These are phyloP conservation scores for Catenaria anguillulae DNA, from an alignment of 371 early-diverging fungal species.

Conservation along the genomic window DNA sequence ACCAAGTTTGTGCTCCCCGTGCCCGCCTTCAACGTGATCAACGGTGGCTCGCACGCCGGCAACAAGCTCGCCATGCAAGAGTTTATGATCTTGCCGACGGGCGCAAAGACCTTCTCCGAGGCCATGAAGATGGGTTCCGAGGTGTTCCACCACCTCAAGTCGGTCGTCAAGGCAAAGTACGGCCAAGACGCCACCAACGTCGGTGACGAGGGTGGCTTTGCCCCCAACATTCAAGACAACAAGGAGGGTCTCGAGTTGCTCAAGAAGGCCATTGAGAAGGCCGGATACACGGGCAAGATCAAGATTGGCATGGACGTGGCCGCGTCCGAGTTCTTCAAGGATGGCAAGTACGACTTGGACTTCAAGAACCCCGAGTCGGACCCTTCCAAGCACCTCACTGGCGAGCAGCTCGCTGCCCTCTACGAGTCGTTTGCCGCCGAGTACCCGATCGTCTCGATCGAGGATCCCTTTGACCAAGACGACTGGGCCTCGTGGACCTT, in stretches of 20 bases:
- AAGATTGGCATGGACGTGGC: conserved; percentile 98
- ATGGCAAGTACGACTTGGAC: conserved; percentile 91
- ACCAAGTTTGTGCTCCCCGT: conserved; percentile 84
- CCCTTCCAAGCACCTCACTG: conserved; percentile 48
- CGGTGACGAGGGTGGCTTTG: conserved; percentile 99
- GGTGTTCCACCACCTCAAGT: conserved; percentile 89
- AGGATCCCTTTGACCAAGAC: conserved; percentile 99
- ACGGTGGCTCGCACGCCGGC: conserved; percentile 98
- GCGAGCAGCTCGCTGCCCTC: conserved; percentile 63
- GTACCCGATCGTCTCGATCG: conserved; percentile 93
- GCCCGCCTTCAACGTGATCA: conserved; percentile 98
- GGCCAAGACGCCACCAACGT: conserved; percentile 96
- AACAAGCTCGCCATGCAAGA: conserved; percentile 99
- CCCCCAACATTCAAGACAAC: conserved; percentile 96
- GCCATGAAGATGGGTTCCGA: conserved; percentile 96
- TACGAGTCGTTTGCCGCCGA: conserved; percentile 71
- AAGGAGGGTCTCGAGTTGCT: conserved; percentile 92
- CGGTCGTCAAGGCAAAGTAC: conserved; percentile 92
- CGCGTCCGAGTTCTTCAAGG: conserved; percentile 93
- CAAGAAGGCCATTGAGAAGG: conserved; percentile 69
- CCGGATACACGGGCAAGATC: conserved; percentile 88
- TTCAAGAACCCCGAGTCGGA: conserved; percentile 88
- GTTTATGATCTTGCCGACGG: conserved; percentile 98
- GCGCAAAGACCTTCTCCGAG: conserved; percentile 79
- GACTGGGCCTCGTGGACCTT: conserved; percentile 88